A percentile compares a stretch with the other conserved stretches of the same genome.
Evolutionary conservation across 179 eudicot species (phyloP).

Genomic region (Sideroxylon spinosum): DNA sequence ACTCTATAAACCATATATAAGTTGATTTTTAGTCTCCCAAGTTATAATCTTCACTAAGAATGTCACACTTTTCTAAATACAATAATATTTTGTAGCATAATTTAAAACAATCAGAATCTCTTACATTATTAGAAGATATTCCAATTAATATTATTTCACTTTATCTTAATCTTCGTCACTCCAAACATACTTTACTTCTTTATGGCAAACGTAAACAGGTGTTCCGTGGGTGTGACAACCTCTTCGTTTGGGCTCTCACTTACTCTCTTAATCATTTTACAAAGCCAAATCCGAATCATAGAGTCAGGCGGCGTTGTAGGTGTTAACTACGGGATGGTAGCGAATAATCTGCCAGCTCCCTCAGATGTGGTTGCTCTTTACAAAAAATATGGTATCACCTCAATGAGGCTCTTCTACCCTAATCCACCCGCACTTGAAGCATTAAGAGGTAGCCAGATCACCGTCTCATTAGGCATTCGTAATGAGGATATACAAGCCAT

Average conservation of each 20-base stretch:
- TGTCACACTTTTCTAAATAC: too few relatives aligned
- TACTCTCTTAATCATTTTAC: background rate
- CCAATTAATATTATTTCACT: too few relatives aligned
- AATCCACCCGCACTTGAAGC: conserved; percentile 17
- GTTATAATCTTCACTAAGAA: too few relatives aligned
- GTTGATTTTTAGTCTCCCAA: too few relatives aligned
- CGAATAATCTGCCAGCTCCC: conserved; percentile 5
- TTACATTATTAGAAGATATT: too few relatives aligned
- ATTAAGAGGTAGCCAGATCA: conserved; percentile 12
- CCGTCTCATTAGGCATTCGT: background rate
- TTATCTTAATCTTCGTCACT: too few relatives aligned
- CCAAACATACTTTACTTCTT: background rate
- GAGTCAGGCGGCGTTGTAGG: background rate
- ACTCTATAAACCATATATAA: too few relatives aligned
- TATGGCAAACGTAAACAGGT: background rate
- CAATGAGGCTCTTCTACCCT: conserved; percentile 17
- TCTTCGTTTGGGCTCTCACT: background rate
- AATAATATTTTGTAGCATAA: too few relatives aligned
- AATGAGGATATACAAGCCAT: conserved; percentile 3
- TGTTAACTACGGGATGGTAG: conserved; percentile 15
- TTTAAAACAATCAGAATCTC: too few relatives aligned
- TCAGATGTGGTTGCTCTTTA: conserved; percentile 14
- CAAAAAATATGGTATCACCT: conserved; percentile 1
- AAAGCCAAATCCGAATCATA: background rate
- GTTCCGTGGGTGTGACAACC: background rate